These are phyloP conservation scores for Claviceps maximensis DNA, from an alignment of 2,329 filamentous ascomycete species.

Conservation along the genomic window DNA sequence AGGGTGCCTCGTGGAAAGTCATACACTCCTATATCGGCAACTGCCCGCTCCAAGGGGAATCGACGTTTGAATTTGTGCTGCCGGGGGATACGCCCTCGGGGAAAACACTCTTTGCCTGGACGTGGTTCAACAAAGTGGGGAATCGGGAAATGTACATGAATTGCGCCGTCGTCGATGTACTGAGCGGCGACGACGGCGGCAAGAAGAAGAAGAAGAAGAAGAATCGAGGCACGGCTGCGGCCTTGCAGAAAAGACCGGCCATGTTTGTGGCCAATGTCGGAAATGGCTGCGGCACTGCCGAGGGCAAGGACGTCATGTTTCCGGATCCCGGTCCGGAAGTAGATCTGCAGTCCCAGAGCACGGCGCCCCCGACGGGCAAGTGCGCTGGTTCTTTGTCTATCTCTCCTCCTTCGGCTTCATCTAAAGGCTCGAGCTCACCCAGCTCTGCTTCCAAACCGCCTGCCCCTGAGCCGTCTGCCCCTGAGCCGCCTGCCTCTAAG, in stretches of 20 bases:
- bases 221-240: conserved; percentile 10
- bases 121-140: conserved; percentile 48
- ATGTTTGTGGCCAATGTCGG: conserved; percentile 56
- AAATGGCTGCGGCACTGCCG: conserved; percentile 41
- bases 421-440: neutral
- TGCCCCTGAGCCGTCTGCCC: too few species aligned
- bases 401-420: neutral
- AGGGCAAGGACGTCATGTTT: conserved; percentile 44
- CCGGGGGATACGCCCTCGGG: conserved; percentile 37
- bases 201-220: conserved; percentile 21
- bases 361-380: neutral
- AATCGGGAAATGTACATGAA: conserved; percentile 62
- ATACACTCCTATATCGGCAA: conserved; percentile 21
- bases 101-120: conserved; percentile 45
- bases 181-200: conserved; percentile 15
- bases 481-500: too few species aligned
- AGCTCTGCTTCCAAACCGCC: too few species aligned
- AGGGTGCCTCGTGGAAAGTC: conserved; percentile 44
- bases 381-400: neutral
- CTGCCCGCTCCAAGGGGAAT: conserved; percentile 18
- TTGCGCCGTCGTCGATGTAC: conserved; percentile 45
- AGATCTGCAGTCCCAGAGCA: neutral
- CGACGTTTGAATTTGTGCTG: conserved; percentile 34
- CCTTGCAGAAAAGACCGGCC: conserved; percentile 40
- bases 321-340: conserved; percentile 48